Evolutionary conservation across 345 rosid species (phyloP).

Genomic region (Corchorus capsularis): DNA sequence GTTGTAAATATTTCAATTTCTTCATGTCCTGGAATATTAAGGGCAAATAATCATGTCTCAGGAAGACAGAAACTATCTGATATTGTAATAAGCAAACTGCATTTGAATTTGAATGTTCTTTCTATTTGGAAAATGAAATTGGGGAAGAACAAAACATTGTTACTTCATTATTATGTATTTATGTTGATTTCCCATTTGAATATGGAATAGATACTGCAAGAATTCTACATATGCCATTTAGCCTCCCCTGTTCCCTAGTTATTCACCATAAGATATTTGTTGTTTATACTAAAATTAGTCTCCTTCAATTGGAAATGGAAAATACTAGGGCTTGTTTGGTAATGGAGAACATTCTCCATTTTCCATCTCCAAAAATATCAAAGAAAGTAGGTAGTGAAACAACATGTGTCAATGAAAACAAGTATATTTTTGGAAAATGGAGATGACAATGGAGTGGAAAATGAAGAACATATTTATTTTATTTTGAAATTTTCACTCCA

Average conservation of each 20-base stretch:
- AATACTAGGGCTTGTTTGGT: too few relatives aligned
- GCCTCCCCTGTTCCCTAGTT: background rate
- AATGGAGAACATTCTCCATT: too few relatives aligned
- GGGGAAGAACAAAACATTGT: background rate
- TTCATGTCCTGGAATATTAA: background rate
- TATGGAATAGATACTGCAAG: background rate
- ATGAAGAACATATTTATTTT: too few relatives aligned
- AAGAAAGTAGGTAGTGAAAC: too few relatives aligned
- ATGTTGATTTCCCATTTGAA: background rate
- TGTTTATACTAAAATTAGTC: too few relatives aligned
- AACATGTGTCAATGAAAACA: too few relatives aligned
- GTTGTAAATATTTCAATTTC: slow-evolving; percentile 17
- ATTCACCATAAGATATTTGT: background rate
- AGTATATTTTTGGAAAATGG: too few relatives aligned
- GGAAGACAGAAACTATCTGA: background rate
- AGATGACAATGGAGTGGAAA: too few relatives aligned
- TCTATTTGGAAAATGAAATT: slow-evolving; percentile 7
- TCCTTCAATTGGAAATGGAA: background rate
- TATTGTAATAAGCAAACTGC: background rate
- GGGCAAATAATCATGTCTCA: slow-evolving; percentile 21
- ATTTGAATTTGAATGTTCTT: background rate
- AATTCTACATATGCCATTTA: background rate
- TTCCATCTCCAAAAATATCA: too few relatives aligned
- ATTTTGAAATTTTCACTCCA: too few relatives aligned
- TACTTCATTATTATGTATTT: background rate